These are phyloP conservation scores for Sphaerostilbella broomeana DNA, from an alignment of 2,329 filamentous ascomycete genomes.

Conservation along the genomic window DNA sequence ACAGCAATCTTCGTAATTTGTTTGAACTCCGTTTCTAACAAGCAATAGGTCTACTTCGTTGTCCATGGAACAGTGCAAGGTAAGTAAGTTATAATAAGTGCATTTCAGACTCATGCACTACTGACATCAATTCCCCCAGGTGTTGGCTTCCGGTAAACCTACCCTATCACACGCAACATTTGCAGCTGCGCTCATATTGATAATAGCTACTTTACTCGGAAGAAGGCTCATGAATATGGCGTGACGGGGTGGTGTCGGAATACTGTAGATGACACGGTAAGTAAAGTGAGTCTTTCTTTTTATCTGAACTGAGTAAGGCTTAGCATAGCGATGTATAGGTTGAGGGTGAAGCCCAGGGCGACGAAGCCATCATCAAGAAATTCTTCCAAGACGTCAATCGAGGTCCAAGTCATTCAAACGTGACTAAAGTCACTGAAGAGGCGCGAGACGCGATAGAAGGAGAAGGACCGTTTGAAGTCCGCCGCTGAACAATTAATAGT, in stretches of 20 bases:
- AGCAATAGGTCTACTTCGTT: conserved; percentile 50
- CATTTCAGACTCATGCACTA: background rate
- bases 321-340: conserved; percentile 68
- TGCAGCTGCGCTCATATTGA: background rate
- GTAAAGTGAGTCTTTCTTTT: too few relatives aligned
- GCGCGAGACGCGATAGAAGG: conserved; percentile 58
- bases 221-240: conserved; percentile 42
- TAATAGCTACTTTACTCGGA: conserved; percentile 47
- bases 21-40: background rate
- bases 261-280: conserved; percentile 48
- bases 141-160: conserved; percentile 46
- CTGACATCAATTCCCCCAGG: conserved; percentile 34
- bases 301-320: too few relatives aligned
- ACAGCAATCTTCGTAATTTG: too few relatives aligned
- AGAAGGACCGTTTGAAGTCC: conserved; percentile 60
- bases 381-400: conserved; percentile 70
- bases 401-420: conserved; percentile 65
- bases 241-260: conserved; percentile 59
- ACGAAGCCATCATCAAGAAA: conserved; percentile 54
- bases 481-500: conserved; percentile 24
- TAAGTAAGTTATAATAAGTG: conserved; percentile 26
- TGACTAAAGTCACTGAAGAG: conserved; percentile 66
- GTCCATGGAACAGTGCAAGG: conserved; percentile 63
- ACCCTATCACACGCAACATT: background rate
- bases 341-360: conserved; percentile 80